Evolutionary conservation across 352 stramenopile species (phyloP).

Genomic region (Salisapilia sapeloensis): DNA sequence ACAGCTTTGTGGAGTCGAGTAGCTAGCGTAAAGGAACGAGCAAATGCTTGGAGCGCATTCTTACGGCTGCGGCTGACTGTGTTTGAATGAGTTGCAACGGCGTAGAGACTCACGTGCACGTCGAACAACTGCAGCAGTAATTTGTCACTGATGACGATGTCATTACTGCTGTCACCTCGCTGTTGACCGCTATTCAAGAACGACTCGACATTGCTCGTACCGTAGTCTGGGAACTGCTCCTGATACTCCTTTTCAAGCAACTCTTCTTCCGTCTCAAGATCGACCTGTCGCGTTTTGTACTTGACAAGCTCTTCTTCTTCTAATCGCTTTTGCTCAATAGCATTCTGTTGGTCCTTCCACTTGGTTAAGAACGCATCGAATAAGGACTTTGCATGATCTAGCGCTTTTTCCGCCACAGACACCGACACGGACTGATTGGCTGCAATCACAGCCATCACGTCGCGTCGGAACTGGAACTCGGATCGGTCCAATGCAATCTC

Average conservation of each 20-base stretch:
- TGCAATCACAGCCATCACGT: slow-evolving; percentile 8
- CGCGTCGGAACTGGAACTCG: slow-evolving; percentile 50
- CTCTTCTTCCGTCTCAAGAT: slow-evolving; percentile 72
- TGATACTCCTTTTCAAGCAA: slow-evolving; percentile 78
- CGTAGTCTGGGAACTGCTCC: slow-evolving; percentile 90
- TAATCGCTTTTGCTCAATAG: slow-evolving; percentile 48
- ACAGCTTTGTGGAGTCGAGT: slow-evolving; percentile 48
- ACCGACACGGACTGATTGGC: slow-evolving; percentile 10
- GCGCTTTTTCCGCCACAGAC: slow-evolving; percentile 13
- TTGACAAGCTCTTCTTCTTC: slow-evolving; percentile 70
- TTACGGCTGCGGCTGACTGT: slow-evolving; percentile 16
- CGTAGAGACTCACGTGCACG: slow-evolving; percentile 53
- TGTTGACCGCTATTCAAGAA: slow-evolving; percentile 31
- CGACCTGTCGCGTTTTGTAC: slow-evolving; percentile 68
- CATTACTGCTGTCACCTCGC: no score
- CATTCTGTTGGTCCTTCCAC: slow-evolving; percentile 70
- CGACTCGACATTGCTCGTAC: slow-evolving; percentile 34
- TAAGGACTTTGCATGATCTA: slow-evolving; percentile 48
- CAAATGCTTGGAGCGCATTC: slow-evolving; percentile 45
- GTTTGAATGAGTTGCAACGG: slow-evolving; percentile 25
- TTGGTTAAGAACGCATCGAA: slow-evolving; percentile 75
- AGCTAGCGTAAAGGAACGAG: slow-evolving; percentile 44
- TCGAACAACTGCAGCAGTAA: slow-evolving; percentile 56
- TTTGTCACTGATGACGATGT: slow-evolving; percentile 53
- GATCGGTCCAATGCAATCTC: slow-evolving; percentile 53